Evolutionary conservation across 208 protist species (phyloP).

Genomic region (Leishmania arabica): DNA sequence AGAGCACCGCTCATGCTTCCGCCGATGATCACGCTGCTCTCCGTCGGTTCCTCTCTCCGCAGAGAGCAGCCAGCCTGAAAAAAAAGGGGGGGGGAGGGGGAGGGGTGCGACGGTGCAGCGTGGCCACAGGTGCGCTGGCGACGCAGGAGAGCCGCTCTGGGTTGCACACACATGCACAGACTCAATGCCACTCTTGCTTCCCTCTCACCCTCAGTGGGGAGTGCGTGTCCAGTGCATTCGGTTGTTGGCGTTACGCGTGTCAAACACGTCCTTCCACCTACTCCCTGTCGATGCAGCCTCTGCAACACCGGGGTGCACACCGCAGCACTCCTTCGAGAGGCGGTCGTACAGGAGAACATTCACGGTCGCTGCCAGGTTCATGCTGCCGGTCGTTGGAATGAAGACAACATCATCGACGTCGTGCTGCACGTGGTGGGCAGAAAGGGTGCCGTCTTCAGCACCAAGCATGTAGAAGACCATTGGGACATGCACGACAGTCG

Average conservation of each 20-base stretch:
- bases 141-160: neutral
- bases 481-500: neutral
- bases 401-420: constrained; percentile 66
- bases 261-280: constrained; percentile 28
- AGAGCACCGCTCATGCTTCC: neutral
- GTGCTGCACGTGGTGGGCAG: constrained; percentile 34
- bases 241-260: constrained; percentile 63
- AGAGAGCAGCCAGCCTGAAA: neutral
- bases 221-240: constrained; percentile 21
- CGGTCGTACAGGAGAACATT: constrained; percentile 83
- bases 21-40: neutral
- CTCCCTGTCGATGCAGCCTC: neutral
- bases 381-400: constrained; percentile 69
- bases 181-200: neutral
- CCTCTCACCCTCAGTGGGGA: neutral
- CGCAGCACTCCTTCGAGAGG: constrained; percentile 40
- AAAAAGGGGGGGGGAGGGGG: neutral
- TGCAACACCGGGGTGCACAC: neutral
- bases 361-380: constrained; percentile 73
- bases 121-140: neutral
- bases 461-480: constrained; percentile 77
- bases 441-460: constrained; percentile 63
- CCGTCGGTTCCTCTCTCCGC: neutral
- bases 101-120: neutral
- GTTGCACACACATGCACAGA: neutral